Percentiles rank a stretch among this genome's conserved stretches.
These are phyloP conservation scores for Cucurbita argyrosperma DNA, from an alignment of 306 rosid genomes.

Conservation along the genomic window DNA sequence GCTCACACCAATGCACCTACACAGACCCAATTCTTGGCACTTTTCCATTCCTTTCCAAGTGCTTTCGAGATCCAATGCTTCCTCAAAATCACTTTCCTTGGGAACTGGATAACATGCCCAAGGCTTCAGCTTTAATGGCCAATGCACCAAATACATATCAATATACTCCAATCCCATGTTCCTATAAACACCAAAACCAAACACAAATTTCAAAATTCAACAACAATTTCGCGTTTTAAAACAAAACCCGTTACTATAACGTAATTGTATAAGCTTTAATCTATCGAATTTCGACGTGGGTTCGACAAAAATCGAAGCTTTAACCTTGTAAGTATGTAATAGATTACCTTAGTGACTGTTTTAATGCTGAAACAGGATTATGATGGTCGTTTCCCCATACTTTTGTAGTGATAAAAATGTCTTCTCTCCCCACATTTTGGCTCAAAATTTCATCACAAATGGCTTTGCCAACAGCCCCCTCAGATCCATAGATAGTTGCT, in stretches of 20 bases:
- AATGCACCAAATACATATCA: constrained; percentile 88
- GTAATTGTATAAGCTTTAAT: background rate
- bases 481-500: constrained; percentile 77
- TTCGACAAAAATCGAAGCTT: background rate
- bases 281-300: background rate
- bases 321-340: background rate
- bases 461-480: constrained; percentile 59
- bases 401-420: constrained; percentile 70
- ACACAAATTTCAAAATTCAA: background rate
- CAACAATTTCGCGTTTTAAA: background rate
- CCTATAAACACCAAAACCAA: constrained; percentile 14
- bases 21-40: constrained; percentile 65
- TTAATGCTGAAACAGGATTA: constrained; percentile 75
- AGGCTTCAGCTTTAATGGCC: constrained; percentile 85
- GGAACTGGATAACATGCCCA: constrained; percentile 63
- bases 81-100: constrained; percentile 62
- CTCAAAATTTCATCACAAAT: constrained; percentile 31
- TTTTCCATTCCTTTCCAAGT: constrained; percentile 84
- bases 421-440: constrained; percentile 34
- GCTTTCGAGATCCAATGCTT: constrained; percentile 35
- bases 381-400: constrained; percentile 90
- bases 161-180: constrained; percentile 57
- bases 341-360: constrained; percentile 31
- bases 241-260: background rate
- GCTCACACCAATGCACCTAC: constrained; percentile 79